These are phyloP conservation scores for Nelumbo lutea DNA, from an alignment of 164 flowering plant genomes.

Conservation along the genomic window DNA sequence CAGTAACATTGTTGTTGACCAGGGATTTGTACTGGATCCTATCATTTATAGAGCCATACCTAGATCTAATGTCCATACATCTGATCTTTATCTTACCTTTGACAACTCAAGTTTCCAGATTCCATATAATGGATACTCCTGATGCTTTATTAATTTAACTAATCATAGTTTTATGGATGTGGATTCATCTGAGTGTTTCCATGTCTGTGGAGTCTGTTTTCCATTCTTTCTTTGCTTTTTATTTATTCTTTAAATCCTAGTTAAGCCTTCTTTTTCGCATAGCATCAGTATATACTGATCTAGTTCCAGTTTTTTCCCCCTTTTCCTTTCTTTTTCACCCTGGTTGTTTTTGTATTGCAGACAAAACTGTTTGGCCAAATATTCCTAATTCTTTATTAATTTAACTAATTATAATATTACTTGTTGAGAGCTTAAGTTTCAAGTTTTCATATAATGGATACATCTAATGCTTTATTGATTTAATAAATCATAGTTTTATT, in stretches of 20 bases:
- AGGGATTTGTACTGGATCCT: no score
- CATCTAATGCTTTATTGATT: neutral
- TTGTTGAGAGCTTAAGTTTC: no score
- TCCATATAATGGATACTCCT: neutral
- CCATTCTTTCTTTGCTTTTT: neutral
- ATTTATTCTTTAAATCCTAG: neutral
- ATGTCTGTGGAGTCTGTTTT: neutral
- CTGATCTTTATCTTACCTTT: no score
- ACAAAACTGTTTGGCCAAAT: constrained; percentile 38
- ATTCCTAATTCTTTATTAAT: no score
- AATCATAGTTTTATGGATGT: neutral
- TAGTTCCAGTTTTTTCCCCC: neutral
- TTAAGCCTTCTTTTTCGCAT: neutral
- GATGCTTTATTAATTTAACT: neutral
- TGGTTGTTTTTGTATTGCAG: constrained; percentile 36
- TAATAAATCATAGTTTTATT: no score
- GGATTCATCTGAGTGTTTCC: neutral
- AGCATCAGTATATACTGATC: neutral
- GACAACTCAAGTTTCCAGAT: no score
- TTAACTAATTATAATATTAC: no score
- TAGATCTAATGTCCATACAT: no score
- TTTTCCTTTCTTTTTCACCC: neutral
- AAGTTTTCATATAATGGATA: neutral
- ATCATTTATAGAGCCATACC: no score
- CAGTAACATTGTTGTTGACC: no score